A percentile compares a stretch with the other conserved stretches of the same genome.
Evolutionary conservation across 305 asterid species (phyloP).

Genomic region (Fraxinus platypoda): DNA sequence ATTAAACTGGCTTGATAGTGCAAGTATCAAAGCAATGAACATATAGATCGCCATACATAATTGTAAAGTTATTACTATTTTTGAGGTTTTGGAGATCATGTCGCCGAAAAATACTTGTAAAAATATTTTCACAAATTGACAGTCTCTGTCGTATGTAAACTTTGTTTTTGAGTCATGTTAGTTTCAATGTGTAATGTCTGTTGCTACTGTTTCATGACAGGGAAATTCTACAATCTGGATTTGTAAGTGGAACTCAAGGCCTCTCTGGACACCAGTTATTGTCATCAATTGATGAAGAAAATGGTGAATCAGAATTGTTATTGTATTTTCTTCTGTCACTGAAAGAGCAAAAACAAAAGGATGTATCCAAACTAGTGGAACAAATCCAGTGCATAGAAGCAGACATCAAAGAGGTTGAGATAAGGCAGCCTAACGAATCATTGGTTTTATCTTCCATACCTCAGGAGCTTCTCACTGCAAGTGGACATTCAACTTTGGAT

Average conservation of each 20-base stretch:
- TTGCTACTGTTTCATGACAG: slow-evolving; percentile 44
- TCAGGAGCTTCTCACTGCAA: slow-evolving; percentile 24
- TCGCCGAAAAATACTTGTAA: background rate
- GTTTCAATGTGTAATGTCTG: slow-evolving; percentile 26
- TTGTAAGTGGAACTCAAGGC: slow-evolving; percentile 27
- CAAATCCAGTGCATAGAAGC: slow-evolving; percentile 68
- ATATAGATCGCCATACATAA: background rate
- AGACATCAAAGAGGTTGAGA: slow-evolving; percentile 75
- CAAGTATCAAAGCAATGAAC: slow-evolving; percentile 2
- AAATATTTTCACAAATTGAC: slow-evolving; percentile 11
- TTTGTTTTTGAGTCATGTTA: slow-evolving; percentile 7
- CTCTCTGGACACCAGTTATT: slow-evolving; percentile 41
- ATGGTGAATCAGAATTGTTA: slow-evolving; percentile 65
- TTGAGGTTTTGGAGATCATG: slow-evolving; percentile 3
- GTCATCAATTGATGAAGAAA: slow-evolving; percentile 57
- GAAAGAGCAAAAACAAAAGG: slow-evolving; percentile 63
- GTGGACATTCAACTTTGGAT: slow-evolving; percentile 34
- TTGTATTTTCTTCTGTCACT: slow-evolving; percentile 59
- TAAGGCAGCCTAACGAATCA: slow-evolving; percentile 44
- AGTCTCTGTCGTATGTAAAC: background rate
- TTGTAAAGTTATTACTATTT: background rate
- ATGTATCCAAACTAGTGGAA: slow-evolving; percentile 54
- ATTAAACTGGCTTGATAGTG: slow-evolving; percentile 6
- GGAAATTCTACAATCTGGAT: slow-evolving; percentile 48
- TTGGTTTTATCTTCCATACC: slow-evolving; percentile 29